Percentiles rank a stretch among this genome's conserved stretches.
These are phyloP conservation scores for Fusarium keratoplasticum DNA, from an alignment of 2,329 filamentous ascomycete genomes.

Conservation along the genomic window DNA sequence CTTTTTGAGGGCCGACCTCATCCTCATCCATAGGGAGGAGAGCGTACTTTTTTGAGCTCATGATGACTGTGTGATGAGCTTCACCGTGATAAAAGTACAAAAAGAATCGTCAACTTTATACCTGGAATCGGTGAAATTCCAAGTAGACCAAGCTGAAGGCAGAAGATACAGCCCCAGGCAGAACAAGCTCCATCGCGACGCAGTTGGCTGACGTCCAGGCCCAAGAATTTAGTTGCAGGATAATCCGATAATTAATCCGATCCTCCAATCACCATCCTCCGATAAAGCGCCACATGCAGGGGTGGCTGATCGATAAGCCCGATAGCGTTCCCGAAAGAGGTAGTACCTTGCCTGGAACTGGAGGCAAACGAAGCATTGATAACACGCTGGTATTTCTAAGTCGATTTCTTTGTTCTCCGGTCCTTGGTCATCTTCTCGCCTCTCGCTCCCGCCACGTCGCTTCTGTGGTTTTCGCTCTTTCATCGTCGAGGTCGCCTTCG, in stretches of 20 bases:
- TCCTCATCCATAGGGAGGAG: conserved; percentile 76
- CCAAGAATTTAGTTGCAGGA: conserved; percentile 21
- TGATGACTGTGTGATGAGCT: conserved; percentile 35
- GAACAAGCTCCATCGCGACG: conserved; percentile 17
- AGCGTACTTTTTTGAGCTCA: conserved; percentile 72
- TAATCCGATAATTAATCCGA: conserved; percentile 39
- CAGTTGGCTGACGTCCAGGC: conserved; percentile 9
- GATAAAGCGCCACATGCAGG: conserved; percentile 40
- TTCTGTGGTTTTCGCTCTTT: conserved; percentile 1
- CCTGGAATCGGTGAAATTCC: background rate
- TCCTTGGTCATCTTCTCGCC: background rate
- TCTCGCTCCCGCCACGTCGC: conserved; percentile 15
- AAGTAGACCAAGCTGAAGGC: background rate
- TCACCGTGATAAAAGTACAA: background rate
- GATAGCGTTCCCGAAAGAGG: conserved; percentile 16
- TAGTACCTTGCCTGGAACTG: conserved; percentile 18
- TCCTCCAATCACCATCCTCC: conserved; percentile 29
- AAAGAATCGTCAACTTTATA: background rate
- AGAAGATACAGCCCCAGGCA: conserved; percentile 9
- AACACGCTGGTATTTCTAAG: conserved; percentile 51
- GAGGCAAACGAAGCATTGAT: conserved; percentile 38
- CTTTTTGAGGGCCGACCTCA: conserved; percentile 67
- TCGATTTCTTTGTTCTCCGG: conserved; percentile 21
- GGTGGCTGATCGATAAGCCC: conserved; percentile 31
- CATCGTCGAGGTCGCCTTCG: conserved; percentile 8